phyloP scores from a whole-genome alignment of 176 grass and related monocot species.

The Triticum turgidum region DNA sequence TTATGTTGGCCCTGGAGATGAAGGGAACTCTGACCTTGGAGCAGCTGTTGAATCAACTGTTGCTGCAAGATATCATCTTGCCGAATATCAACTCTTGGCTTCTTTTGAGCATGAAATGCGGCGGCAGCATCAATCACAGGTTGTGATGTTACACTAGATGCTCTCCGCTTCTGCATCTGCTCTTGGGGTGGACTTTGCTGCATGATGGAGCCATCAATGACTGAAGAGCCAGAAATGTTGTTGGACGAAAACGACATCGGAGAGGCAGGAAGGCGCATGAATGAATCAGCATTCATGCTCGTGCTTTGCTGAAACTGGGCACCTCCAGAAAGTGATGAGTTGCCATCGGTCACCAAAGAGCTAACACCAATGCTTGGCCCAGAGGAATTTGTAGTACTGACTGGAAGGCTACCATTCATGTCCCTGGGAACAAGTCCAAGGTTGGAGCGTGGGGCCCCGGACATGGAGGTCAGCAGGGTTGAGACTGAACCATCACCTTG shows the following conservation, averaged over 20 bases:
- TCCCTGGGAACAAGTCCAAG: constrained; percentile 51
- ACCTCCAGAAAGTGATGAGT: constrained; percentile 83
- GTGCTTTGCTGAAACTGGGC: constrained; percentile 80
- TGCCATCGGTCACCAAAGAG: constrained; percentile 86
- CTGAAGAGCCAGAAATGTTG: constrained; percentile 91
- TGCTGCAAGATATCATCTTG: constrained; percentile 71
- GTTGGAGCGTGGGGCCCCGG: constrained; percentile 53
- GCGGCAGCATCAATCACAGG: constrained; percentile 38
- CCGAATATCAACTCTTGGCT: constrained; percentile 65
- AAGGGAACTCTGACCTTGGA: constrained; percentile 57
- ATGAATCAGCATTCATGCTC: constrained; percentile 87
- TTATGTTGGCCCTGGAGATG: constrained; percentile 64
- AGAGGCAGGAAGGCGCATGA: constrained; percentile 88
- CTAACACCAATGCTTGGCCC: constrained; percentile 86
- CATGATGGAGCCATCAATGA: constrained; percentile 86
- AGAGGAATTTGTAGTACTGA: constrained; percentile 71
- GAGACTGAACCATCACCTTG: constrained; percentile 44
- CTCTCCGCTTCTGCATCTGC: constrained; percentile 67
- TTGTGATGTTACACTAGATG: constrained; percentile 90
- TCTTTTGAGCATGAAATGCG: constrained; percentile 70
- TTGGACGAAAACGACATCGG: constrained; percentile 99
- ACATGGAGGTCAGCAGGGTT: constrained; percentile 43
- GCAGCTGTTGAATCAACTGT: constrained; percentile 70
- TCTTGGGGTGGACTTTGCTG: constrained; percentile 81
- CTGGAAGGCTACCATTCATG: constrained; percentile 50